These are phyloP conservation scores for Nitzschia inconspicua DNA, from an alignment of 108 stramenopile genomes.

Conservation along the genomic window DNA sequence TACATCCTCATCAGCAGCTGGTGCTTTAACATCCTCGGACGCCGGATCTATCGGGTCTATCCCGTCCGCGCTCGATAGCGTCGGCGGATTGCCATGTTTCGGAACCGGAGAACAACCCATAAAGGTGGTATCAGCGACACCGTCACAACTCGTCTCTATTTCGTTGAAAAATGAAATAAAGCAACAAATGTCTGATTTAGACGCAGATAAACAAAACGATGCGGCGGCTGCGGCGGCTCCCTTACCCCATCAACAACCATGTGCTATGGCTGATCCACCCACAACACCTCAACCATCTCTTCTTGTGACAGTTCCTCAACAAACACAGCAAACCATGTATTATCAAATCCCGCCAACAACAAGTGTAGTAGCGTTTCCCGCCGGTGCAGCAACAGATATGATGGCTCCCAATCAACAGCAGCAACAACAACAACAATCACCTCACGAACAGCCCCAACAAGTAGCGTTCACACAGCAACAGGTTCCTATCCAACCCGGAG, in stretches of 20 bases:
- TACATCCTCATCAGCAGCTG: too few species aligned
- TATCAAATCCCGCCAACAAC: constrained; percentile 30
- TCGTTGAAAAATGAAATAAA: neutral
- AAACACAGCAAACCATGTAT: constrained; percentile 15
- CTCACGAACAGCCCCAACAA: neutral
- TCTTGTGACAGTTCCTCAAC: neutral
- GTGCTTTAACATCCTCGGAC: too few species aligned
- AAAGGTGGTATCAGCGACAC: neutral
- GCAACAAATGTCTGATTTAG: neutral
- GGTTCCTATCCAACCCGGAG: constrained; percentile 1
- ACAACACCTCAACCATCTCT: neutral
- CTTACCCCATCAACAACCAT: neutral
- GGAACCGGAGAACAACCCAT: too few species aligned
- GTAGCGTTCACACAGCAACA: neutral
- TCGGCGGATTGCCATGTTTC: too few species aligned
- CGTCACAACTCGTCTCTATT: neutral
- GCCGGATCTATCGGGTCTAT: neutral
- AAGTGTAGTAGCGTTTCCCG: constrained; percentile 21
- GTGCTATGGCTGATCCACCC: neutral
- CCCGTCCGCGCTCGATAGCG: neutral
- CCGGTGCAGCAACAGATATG: neutral
- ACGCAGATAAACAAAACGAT: neutral
- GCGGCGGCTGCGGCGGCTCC: neutral
- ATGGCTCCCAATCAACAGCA: neutral
- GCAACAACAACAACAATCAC: constrained; percentile 1